A percentile compares a stretch with the other conserved stretches of the same genome.
Evolutionary conservation across 805 yeast species (phyloP).

Genomic region (Candida nemodendra): DNA sequence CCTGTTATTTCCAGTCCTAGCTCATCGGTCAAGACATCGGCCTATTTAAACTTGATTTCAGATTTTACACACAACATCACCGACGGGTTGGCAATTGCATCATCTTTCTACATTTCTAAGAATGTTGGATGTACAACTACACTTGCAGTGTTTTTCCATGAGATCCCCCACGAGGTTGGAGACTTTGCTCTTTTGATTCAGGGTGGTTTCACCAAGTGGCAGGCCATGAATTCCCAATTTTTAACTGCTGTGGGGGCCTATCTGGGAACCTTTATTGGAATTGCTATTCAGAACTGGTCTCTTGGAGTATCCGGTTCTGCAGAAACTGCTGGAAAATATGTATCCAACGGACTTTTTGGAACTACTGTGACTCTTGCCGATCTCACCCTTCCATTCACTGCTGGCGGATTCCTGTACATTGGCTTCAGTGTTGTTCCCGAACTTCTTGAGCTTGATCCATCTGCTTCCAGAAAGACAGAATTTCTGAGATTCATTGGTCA

Average conservation of each 20-base stretch:
- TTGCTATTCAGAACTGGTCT: constrained; percentile 44
- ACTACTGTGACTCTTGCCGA: constrained; percentile 52
- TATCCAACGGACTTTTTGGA: constrained; percentile 35
- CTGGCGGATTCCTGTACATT: constrained; percentile 74
- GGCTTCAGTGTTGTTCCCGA: constrained; percentile 80
- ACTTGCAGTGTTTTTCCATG: constrained; percentile 71
- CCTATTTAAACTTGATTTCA: constrained; percentile 64
- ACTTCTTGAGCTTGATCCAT: constrained; percentile 44
- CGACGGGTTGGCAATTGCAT: constrained; percentile 73
- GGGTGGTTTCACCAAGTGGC: constrained; percentile 64
- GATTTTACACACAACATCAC: constrained; percentile 75
- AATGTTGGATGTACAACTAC: constrained; percentile 67
- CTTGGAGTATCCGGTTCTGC: constrained; percentile 6
- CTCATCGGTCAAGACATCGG: constrained; percentile 47
- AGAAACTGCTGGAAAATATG: background rate
- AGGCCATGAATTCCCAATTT: constrained; percentile 66
- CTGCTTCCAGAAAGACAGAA: constrained; percentile 39
- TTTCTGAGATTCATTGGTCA: constrained; percentile 43
- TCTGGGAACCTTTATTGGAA: constrained; percentile 65
- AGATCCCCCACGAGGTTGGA: constrained; percentile 79
- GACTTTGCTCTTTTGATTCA: constrained; percentile 72
- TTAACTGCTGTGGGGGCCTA: constrained; percentile 65
- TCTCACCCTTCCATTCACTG: constrained; percentile 64
- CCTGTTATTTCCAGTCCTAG: constrained; percentile 36
- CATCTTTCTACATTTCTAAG: constrained; percentile 62